A percentile compares a stretch with the other conserved stretches of the same genome.
Evolutionary conservation across 139 green algal genomes (phyloP).

Genomic region (Ostreobium quekettii): DNA sequence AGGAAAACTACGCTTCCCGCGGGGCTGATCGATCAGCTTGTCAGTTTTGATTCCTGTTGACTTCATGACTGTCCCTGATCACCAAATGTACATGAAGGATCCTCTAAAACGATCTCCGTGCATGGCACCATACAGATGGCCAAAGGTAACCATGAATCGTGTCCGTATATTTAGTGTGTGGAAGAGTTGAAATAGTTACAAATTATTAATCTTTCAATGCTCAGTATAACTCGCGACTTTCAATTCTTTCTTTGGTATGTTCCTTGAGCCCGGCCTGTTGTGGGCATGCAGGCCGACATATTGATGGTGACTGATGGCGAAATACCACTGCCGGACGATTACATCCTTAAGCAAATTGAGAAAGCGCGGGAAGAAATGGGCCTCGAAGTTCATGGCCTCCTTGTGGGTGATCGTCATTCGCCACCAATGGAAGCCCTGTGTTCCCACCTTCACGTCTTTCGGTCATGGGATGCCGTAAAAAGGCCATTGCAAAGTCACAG

Average conservation of each 20-base stretch:
- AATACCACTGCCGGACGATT: conserved; percentile 54
- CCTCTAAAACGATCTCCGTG: background rate
- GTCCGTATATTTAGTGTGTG: background rate
- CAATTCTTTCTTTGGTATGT: background rate
- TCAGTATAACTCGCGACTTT: background rate
- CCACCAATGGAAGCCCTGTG: conserved; percentile 64
- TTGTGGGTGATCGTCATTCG: conserved; percentile 49
- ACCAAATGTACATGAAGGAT: no score
- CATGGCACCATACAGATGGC: background rate
- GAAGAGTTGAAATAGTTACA: background rate
- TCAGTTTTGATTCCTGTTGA: no score
- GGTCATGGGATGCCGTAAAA: conserved; percentile 69
- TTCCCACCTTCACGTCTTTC: conserved; percentile 79
- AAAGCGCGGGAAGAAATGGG: conserved; percentile 42
- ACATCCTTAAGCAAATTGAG: conserved; percentile 35
- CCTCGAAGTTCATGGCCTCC: conserved; percentile 77
- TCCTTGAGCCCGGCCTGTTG: background rate
- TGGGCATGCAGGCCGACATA: conserved; percentile 65
- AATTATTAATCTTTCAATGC: background rate
- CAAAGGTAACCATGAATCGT: background rate
- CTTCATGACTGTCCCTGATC: no score
- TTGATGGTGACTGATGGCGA: conserved; percentile 90
- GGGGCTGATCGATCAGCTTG: no score
- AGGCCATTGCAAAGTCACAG: no score
- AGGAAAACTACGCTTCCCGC: no score